These are phyloP conservation scores for Austroboletus eburneus DNA, from an alignment of 768 basidiomycete species.

Conservation along the genomic window DNA sequence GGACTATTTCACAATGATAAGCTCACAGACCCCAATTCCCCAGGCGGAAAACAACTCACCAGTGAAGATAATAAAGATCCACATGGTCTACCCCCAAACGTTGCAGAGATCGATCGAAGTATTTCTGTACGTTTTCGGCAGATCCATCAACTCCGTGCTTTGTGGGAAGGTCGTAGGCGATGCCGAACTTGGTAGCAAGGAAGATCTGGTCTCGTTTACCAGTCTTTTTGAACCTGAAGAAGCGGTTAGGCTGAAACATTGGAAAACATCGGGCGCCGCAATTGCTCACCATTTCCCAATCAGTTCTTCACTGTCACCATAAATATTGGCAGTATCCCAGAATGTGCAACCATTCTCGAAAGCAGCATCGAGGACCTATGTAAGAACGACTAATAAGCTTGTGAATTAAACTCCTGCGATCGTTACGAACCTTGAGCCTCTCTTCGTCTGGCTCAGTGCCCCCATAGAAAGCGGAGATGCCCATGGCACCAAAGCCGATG, in stretches of 20 bases:
- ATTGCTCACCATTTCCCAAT: slow-evolving; percentile 40
- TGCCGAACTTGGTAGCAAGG: slow-evolving; percentile 58
- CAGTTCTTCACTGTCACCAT: slow-evolving; percentile 41
- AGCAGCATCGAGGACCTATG: slow-evolving; percentile 43
- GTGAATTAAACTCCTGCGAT: too few species aligned
- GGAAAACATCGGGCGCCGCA: too few species aligned
- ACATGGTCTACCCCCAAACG: slow-evolving; percentile 39
- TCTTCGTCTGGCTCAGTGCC: slow-evolving; percentile 47
- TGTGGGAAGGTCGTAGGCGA: slow-evolving; percentile 22
- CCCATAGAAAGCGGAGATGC: slow-evolving; percentile 49
- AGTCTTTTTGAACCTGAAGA: slow-evolving; percentile 40
- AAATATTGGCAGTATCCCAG: slow-evolving; percentile 47
- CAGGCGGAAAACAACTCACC: slow-evolving; percentile 12
- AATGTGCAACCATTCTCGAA: slow-evolving; percentile 39
- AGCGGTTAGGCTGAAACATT: too few species aligned
- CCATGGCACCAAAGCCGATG: slow-evolving; percentile 63
- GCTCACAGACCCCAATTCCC: too few species aligned
- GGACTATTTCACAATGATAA: slow-evolving; percentile 23
- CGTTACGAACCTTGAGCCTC: slow-evolving; percentile 18
- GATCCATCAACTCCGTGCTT: slow-evolving; percentile 31
- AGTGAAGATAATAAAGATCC: slow-evolving; percentile 48
- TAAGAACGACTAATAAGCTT: too few species aligned
- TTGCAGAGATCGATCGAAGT: slow-evolving; percentile 38
- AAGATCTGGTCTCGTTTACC: slow-evolving; percentile 50
- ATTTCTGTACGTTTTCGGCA: slow-evolving; percentile 38